Evolutionary conservation across 23 red algal genomes (phyloP).

Genomic region (Gracilariopsis chorda): DNA sequence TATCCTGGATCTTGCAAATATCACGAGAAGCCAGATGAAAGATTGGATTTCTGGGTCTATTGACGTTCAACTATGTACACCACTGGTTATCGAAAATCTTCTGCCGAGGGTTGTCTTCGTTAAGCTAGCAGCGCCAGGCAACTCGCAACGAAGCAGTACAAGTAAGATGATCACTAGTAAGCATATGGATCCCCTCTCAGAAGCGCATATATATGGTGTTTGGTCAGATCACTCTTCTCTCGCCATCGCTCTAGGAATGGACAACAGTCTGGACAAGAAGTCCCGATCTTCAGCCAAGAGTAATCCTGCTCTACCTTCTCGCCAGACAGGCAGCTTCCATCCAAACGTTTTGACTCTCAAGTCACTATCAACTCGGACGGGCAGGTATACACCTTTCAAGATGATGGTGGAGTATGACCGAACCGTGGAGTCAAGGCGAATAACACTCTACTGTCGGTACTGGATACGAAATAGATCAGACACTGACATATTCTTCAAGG

Average conservation of each 20-base stretch:
- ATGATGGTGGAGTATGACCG: conserved; percentile 25
- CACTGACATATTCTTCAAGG: conserved; percentile 53
- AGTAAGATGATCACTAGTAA: conserved; percentile 13
- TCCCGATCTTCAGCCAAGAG: not conserved
- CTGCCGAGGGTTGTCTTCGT: conserved; percentile 34
- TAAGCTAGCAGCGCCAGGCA: conserved; percentile 35
- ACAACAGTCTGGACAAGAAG: conserved; percentile 49
- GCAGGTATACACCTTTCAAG: conserved; percentile 47
- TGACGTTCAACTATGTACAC: conserved; percentile 62
- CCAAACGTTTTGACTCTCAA: conserved; percentile 15
- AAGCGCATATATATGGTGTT: conserved; percentile 59
- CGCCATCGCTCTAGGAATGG: conserved; percentile 28
- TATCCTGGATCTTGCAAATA: not conserved
- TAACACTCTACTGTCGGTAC: conserved; percentile 50
- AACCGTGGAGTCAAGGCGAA: not conserved
- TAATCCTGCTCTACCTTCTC: not conserved
- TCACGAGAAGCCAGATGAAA: not conserved
- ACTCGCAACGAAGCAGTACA: not conserved
- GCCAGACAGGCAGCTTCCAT: conserved; percentile 26
- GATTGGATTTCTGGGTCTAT: conserved; percentile 1
- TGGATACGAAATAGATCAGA: conserved; percentile 86
- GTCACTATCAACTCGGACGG: conserved; percentile 20
- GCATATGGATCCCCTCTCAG: conserved; percentile 47
- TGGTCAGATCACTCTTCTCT: conserved; percentile 33
- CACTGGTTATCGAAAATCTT: conserved; percentile 64